A percentile compares a stretch with the other conserved stretches of the same genome.
These are phyloP conservation scores for Conoideocrella luteorostrata DNA, from an alignment of 2,329 filamentous ascomycete genomes.

Conservation along the genomic window DNA sequence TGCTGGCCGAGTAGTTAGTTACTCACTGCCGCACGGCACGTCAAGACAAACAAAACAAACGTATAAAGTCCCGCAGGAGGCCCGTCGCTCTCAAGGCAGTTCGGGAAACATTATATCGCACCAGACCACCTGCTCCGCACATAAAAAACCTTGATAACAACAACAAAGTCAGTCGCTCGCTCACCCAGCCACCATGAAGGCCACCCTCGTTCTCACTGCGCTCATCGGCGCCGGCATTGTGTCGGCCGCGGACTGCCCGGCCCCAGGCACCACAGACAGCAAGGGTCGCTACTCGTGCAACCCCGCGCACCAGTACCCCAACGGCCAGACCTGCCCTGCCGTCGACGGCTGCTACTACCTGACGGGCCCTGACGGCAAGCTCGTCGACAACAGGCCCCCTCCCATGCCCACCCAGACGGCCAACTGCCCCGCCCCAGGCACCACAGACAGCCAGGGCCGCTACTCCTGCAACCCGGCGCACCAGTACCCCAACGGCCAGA, in stretches of 20 bases:
- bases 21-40: no score
- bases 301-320: conserved; percentile 11
- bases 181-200: neutral
- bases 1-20: no score
- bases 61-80: no score
- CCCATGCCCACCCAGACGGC: neutral
- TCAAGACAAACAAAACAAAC: no score
- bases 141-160: no score
- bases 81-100: no score
- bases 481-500: conserved; percentile 14
- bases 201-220: neutral
- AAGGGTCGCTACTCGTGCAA: conserved; percentile 13
- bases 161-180: neutral
- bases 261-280: conserved; percentile 9
- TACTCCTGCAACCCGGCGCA: conserved; percentile 17
- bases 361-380: neutral
- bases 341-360: conserved; percentile 10
- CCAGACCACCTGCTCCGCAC: no score
- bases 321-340: conserved; percentile 7
- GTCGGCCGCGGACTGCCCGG: conserved; percentile 2
- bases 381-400: neutral
- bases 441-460: conserved; percentile 11
- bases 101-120: no score
- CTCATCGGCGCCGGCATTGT: neutral
- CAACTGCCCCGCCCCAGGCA: conserved; percentile 1